Base-by-base conservation (phyloP, 2,329 filamentous ascomycete species). In the Chaetomiaceae sp. region DNA sequence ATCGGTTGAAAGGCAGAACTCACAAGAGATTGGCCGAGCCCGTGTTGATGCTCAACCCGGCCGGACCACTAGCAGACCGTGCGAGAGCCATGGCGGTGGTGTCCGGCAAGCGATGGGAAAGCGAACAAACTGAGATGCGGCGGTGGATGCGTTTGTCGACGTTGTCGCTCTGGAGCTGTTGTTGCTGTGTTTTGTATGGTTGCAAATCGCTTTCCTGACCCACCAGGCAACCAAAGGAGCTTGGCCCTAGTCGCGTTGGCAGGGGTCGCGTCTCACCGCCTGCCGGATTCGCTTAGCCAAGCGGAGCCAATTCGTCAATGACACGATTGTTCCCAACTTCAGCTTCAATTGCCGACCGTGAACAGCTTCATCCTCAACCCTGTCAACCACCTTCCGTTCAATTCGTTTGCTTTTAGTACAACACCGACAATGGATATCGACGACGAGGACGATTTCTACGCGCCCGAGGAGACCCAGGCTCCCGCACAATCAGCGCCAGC, bases 381-480 rank as follows among this genome's bases (percentile, higher is more conserved):
- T 15, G 12, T 9, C 22, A 25, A 37, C 44, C 19, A 19, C 42
- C 50, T 27, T 15, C 17, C 42, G 39, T 29, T 40, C 38, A 44
- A 43, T 25, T 27, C 14, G 11, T 5, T 2, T 15, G 7, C 11
- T 4, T 23, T 17, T 40, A 25, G 31, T 53, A 45, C 20, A 19
- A n/a, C 48, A 53, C 23, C 38, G 64, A 75, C 59, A 20, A 85
- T 86, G 81, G 82, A 86, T 65, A 79, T 85, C 54, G 83, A 86
- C 68, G 82, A 85, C 59, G 82, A 85, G 47, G 83, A 85, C 59
- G 83, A 86, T 68, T 83, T 86, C 63, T 86, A 86, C 65, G 79
- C 78, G 54, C 77, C 79, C 1, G 82, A 85, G 55, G 81, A 84
- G 67, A 72, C 76, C 36, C 72, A 72, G 46, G 63, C 65, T 19